phyloP scores from a whole-genome alignment of 441 rosid species.

The Adansonia madagascariensis region DNA sequence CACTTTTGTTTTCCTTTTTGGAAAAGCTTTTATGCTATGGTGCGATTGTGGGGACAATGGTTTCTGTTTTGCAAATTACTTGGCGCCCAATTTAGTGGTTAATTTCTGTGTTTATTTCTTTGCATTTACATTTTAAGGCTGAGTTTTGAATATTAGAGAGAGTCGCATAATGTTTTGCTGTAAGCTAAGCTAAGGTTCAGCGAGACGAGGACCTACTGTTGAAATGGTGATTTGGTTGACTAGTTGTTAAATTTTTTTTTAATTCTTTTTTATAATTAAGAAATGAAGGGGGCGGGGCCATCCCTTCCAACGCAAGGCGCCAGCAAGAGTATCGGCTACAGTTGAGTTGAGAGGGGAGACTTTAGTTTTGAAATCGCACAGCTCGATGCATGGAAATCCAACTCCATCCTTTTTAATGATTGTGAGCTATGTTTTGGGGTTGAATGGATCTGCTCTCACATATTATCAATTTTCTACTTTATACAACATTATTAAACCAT shows the following conservation, averaged over 20 bases:
- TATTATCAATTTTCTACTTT: conserved; percentile 26
- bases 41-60: conserved; percentile 38
- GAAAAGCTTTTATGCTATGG: conserved; percentile 23
- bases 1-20: conserved; percentile 33
- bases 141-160: background rate
- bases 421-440: conserved; percentile 32
- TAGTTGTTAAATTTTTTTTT: conserved; percentile 7
- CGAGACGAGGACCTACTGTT: background rate
- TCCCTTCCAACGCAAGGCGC: background rate
- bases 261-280: background rate
- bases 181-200: background rate
- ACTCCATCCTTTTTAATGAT: conserved; percentile 43
- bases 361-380: conserved; percentile 27
- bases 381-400: conserved; percentile 52
- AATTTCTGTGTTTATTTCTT: background rate
- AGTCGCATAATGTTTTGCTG: background rate
- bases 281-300: background rate
- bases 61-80: conserved; percentile 9
- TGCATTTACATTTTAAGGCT: background rate
- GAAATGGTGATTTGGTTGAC: conserved; percentile 23
- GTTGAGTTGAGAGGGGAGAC: conserved; percentile 13
- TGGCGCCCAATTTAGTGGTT: background rate
- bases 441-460: conserved; percentile 29
- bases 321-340: background rate
- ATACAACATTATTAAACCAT: conserved; percentile 20